These are phyloP conservation scores for Carex pumila DNA, from an alignment of 176 grass and related monocot species.

Conservation along the genomic window DNA sequence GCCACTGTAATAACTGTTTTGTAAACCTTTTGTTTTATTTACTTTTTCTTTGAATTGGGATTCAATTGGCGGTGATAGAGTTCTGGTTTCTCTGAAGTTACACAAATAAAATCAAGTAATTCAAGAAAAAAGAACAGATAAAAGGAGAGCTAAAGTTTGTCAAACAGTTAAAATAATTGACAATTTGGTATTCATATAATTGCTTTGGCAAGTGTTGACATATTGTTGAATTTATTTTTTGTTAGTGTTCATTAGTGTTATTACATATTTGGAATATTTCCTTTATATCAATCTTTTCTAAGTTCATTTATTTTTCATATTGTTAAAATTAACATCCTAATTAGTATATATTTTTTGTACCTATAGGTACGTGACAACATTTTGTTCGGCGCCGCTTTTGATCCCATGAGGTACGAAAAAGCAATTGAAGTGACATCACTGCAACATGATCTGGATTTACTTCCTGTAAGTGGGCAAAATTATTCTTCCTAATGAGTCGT, in stretches of 20 bases:
- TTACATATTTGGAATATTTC: background rate
- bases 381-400: conserved; percentile 87
- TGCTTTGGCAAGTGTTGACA: background rate
- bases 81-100: background rate
- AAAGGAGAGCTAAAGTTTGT: background rate
- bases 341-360: conserved; percentile 2
- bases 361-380: conserved; percentile 92
- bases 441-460: conserved; percentile 76
- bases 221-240: background rate
- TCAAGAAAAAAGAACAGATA: background rate
- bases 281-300: background rate
- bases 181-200: background rate
- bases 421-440: conserved; percentile 75
- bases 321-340: background rate
- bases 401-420: conserved; percentile 57
- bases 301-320: background rate
- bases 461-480: conserved; percentile 54
- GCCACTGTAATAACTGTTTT: conserved; percentile 59
- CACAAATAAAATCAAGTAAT: background rate
- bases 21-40: conserved; percentile 2
- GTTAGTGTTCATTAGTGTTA: background rate
- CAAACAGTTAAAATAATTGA: background rate
- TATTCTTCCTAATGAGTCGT: background rate
- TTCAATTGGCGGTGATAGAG: background rate
- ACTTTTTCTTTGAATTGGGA: background rate